Evolutionary conservation across 345 rosid species (phyloP).

Genomic region (Citrus glauca): DNA sequence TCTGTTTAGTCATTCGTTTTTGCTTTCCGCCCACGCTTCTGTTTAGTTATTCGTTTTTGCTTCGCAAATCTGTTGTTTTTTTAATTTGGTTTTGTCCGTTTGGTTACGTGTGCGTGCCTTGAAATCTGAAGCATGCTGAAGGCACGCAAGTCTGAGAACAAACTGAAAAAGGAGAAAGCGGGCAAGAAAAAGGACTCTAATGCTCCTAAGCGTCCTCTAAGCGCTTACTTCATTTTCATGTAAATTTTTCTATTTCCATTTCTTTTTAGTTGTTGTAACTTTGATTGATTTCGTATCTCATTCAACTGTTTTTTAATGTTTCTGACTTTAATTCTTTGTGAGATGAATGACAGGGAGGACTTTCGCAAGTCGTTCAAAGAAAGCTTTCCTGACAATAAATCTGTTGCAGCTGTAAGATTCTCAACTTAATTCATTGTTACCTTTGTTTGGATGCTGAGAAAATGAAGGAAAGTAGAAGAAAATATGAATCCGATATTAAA

Average conservation of each 20-base stretch:
- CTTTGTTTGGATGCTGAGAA: conserved; percentile 7
- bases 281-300: not conserved
- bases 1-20: not conserved
- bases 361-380: conserved; percentile 31
- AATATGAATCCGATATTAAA: not conserved
- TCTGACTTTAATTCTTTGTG: not conserved
- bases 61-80: not conserved
- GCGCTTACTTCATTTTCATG: conserved; percentile 31
- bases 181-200: conserved; percentile 26
- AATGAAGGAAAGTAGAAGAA: not conserved
- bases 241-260: not conserved
- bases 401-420: conserved; percentile 21
- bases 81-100: not conserved
- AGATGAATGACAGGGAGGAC: conserved; percentile 27
- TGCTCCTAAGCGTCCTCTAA: conserved; percentile 30
- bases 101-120: not conserved
- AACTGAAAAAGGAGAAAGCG: conserved; percentile 2
- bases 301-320: not conserved
- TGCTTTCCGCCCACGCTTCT: not conserved
- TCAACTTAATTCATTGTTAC: not conserved
- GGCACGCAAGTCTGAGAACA: conserved; percentile 13
- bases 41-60: not conserved
- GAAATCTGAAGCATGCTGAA: conserved; percentile 17
- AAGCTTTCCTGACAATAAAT: conserved; percentile 29
- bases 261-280: not conserved